These are phyloP conservation scores for Populus tomentosa DNA, from an alignment of 441 rosid species.

Conservation along the genomic window DNA sequence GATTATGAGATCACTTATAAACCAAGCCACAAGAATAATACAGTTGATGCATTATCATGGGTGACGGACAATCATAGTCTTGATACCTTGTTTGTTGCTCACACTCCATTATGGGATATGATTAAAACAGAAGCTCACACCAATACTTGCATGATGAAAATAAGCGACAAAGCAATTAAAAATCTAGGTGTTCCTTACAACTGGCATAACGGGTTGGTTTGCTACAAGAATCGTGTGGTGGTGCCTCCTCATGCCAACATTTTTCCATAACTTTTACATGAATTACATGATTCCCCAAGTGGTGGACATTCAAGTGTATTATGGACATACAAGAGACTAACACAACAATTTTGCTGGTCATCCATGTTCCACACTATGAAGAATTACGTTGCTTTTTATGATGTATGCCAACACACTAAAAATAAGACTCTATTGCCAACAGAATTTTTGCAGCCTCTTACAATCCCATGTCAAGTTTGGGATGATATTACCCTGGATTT, in stretches of 20 bases:
- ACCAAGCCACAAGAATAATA: background rate
- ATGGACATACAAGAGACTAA: background rate
- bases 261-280: too few relatives aligned
- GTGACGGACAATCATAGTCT: background rate
- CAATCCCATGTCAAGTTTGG: background rate
- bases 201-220: too few relatives aligned
- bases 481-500: background rate
- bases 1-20: background rate
- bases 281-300: too few relatives aligned
- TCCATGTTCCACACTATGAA: background rate
- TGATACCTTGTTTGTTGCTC: too few relatives aligned
- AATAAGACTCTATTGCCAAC: background rate
- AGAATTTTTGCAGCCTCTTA: background rate
- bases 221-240: too few relatives aligned
- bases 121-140: too few relatives aligned
- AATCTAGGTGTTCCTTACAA: too few relatives aligned
- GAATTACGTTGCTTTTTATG: background rate
- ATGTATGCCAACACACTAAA: background rate
- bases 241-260: too few relatives aligned
- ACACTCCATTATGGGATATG: background rate
- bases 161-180: too few relatives aligned
- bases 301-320: background rate
- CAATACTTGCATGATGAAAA: too few relatives aligned
- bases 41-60: background rate
- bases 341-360: background rate